phyloP scores from a whole-genome alignment of 2,329 filamentous ascomycete species.

The Colletotrichum liaoningense region DNA sequence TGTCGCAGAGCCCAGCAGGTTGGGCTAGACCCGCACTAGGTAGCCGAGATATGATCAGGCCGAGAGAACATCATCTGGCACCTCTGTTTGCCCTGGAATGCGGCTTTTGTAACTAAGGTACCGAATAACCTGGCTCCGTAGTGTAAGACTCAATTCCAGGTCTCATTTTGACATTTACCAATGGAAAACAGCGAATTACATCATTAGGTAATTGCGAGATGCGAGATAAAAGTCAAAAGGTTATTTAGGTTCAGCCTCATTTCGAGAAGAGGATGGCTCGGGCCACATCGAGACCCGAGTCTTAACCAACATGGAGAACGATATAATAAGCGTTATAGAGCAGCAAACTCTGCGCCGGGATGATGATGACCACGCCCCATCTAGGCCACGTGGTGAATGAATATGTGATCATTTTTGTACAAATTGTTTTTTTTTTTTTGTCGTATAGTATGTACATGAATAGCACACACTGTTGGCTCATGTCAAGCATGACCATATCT shows the following conservation, averaged over 20 bases:
- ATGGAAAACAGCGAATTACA: neutral
- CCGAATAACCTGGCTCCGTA: no score
- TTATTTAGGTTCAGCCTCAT: neutral
- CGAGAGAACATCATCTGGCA: no score
- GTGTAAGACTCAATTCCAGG: no score
- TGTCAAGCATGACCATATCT: neutral
- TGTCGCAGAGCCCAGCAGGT: no score
- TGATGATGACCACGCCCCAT: neutral
- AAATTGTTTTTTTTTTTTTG: neutral
- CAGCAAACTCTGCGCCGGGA: neutral
- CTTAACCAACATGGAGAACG: neutral
- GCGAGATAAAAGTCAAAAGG: neutral
- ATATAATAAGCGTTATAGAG: neutral
- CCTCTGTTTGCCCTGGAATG: no score
- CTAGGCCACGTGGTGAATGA: neutral
- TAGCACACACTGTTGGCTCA: neutral
- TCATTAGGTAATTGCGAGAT: accelerated
- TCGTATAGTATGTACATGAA: neutral
- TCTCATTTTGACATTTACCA: no score
- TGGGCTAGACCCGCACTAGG: no score
- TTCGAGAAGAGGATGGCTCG: neutral
- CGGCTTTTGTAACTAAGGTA: no score
- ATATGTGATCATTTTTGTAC: neutral
- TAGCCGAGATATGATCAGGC: no score
- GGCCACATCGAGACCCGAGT: neutral